Conservation (phyloP, 805 yeast species). For the Metschnikowia proteae region DNA sequence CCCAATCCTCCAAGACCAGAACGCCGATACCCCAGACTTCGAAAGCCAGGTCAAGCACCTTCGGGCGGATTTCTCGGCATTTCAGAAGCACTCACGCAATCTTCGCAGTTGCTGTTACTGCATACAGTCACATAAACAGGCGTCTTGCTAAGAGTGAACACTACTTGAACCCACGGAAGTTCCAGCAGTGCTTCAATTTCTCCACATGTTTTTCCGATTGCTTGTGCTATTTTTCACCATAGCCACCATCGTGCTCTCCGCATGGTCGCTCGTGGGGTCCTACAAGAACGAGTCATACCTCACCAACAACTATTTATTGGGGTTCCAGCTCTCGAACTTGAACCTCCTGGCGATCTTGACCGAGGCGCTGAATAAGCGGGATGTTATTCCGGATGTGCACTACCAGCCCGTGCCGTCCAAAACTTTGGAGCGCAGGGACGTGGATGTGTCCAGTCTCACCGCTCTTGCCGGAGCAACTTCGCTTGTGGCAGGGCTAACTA, state of each 20-base stretch:
- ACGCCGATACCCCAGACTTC: too few relatives aligned
- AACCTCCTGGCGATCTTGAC: constrained; percentile 30
- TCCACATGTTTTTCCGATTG: constrained; percentile 27
- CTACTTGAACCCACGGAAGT: too few relatives aligned
- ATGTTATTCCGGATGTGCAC: not conserved
- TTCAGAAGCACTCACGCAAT: not conserved
- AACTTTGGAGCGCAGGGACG: constrained; percentile 3
- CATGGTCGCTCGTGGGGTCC: constrained; percentile 39
- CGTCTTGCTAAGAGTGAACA: not conserved
- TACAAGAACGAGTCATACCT: constrained; percentile 32
- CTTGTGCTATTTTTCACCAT: constrained; percentile 31
- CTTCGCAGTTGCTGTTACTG: not conserved
- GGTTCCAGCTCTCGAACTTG: constrained; percentile 32
- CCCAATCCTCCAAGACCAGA: too few relatives aligned
- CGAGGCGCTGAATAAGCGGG: constrained; percentile 6
- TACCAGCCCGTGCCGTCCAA: constrained; percentile 3
- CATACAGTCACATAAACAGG: not conserved
- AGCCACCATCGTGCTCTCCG: constrained; percentile 28
- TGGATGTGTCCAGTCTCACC: constrained; percentile 5
- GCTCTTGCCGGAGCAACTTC: constrained; percentile 7
- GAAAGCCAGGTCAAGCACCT: too few relatives aligned
- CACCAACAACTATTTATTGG: constrained; percentile 33
- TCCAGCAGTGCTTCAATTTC: too few relatives aligned
- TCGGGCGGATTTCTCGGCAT: too few relatives aligned
- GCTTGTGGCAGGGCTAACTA: not conserved